These are phyloP conservation scores for Stagonosporopsis cucurbitacearum DNA, from an alignment of 2,329 filamentous ascomycete genomes.

Conservation along the genomic window DNA sequence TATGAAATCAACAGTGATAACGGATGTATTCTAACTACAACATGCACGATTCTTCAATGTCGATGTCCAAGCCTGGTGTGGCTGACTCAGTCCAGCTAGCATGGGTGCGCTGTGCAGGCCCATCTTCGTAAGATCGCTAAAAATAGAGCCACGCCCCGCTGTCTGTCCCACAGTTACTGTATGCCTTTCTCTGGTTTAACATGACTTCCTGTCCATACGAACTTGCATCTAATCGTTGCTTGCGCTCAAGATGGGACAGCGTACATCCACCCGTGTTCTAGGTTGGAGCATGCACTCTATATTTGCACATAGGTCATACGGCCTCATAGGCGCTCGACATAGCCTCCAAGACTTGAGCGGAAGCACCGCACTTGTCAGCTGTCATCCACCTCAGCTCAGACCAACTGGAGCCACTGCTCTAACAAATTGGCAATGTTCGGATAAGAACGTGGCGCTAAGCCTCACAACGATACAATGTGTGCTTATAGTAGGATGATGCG, in stretches of 20 bases:
- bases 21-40: neutral
- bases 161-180: slow-evolving; percentile 1
- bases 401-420: slow-evolving; percentile 4
- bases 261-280: neutral
- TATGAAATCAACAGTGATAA: neutral
- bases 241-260: neutral
- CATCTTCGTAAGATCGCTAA: slow-evolving; percentile 4
- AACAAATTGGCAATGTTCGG: slow-evolving; percentile 2
- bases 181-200: neutral
- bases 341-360: neutral
- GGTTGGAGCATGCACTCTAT: neutral
- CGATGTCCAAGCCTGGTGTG: neutral
- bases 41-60: neutral
- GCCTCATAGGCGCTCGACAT: neutral
- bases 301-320: neutral
- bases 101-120: slow-evolving; percentile 3
- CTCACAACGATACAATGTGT: neutral
- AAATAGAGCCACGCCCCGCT: slow-evolving; percentile 7
- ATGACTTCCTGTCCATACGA: neutral
- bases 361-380: slow-evolving; percentile 8
- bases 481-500: slow-evolving; percentile 12
- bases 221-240: neutral
- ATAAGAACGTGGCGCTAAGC: slow-evolving; percentile 10
- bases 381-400: slow-evolving; percentile 10
- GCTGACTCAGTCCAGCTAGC: slow-evolving; percentile 11